Conservation (phyloP, 2,329 filamentous ascomycete genomes). For the Lojkania enalia region DNA sequence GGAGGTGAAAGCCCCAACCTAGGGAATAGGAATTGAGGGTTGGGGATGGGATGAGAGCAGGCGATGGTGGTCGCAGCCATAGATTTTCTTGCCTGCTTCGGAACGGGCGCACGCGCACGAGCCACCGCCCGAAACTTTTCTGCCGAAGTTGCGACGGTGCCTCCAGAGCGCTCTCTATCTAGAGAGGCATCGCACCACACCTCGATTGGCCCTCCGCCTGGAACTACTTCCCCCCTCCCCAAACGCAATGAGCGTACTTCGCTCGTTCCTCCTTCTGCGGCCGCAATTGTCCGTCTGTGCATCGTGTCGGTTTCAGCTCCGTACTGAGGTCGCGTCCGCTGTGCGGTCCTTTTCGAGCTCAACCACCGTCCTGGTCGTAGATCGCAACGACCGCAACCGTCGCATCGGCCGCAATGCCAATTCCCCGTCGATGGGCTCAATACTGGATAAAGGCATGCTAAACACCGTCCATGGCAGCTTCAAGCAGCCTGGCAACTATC, state of each 20-base stretch:
- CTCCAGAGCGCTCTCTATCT: slow-evolving; percentile 14
- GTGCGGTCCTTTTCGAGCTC: slow-evolving; percentile 21
- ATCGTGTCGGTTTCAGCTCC: slow-evolving; percentile 42
- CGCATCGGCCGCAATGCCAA: too few relatives aligned
- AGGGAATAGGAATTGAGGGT: slow-evolving; percentile 8
- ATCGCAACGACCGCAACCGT: background rate
- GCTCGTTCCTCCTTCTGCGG: too few relatives aligned
- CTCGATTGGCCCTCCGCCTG: slow-evolving; percentile 4
- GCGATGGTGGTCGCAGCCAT: slow-evolving; percentile 12
- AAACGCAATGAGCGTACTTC: too few relatives aligned
- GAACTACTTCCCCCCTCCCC: slow-evolving; percentile 4
- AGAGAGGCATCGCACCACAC: slow-evolving; percentile 7
- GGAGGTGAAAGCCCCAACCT: slow-evolving; percentile 8
- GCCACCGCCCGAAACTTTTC: slow-evolving; percentile 26
- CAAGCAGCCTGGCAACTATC: too few relatives aligned
- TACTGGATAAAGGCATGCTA: too few relatives aligned
- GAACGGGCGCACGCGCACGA: slow-evolving; percentile 22
- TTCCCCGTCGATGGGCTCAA: too few relatives aligned
- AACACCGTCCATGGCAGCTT: slow-evolving; percentile 22
- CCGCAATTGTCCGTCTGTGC: slow-evolving; percentile 42
- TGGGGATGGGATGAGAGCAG: slow-evolving; percentile 26
- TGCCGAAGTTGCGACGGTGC: too few relatives aligned
- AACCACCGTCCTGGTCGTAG: slow-evolving; percentile 4
- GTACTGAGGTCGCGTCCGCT: slow-evolving; percentile 16
- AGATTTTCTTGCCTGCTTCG: slow-evolving; percentile 36